These are phyloP conservation scores for Aspergillus aculeatus DNA, from an alignment of 2,329 filamentous ascomycete species.

Conservation along the genomic window DNA sequence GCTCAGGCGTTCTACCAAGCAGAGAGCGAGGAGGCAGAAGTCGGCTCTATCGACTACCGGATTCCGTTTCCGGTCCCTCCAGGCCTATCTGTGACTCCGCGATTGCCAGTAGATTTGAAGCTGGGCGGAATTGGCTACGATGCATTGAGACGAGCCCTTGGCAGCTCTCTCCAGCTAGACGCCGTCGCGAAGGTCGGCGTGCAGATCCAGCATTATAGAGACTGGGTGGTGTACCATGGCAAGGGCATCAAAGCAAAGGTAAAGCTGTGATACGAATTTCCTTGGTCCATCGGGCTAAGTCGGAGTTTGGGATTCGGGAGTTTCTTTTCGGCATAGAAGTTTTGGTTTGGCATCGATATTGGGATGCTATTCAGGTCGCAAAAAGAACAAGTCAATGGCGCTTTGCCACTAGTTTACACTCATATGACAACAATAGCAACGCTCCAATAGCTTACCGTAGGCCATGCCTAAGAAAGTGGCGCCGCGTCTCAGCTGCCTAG, in stretches of 20 bases:
- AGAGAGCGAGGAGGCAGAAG: slow-evolving; percentile 69
- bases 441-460: background rate
- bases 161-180: slow-evolving; percentile 75
- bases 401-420: background rate
- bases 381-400: background rate
- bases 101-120: slow-evolving; percentile 78
- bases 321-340: background rate
- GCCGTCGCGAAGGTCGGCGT: slow-evolving; percentile 74
- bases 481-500: background rate
- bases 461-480: background rate
- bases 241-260: slow-evolving; percentile 69
- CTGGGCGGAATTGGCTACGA: slow-evolving; percentile 77
- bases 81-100: slow-evolving; percentile 69
- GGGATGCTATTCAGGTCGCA: background rate
- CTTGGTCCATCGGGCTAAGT: background rate
- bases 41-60: slow-evolving; percentile 75
- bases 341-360: background rate
- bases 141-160: slow-evolving; percentile 74
- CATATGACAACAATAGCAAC: background rate
- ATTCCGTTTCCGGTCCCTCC: slow-evolving; percentile 74
- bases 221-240: slow-evolving; percentile 69
- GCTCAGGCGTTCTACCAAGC: slow-evolving; percentile 84
- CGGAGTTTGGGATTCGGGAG: background rate
- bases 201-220: slow-evolving; percentile 70
- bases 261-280: slow-evolving; percentile 21